Evolutionary conservation across 2,329 filamentous ascomycete genomes (phyloP).

Genomic region (Calonectria leucothoes): DNA sequence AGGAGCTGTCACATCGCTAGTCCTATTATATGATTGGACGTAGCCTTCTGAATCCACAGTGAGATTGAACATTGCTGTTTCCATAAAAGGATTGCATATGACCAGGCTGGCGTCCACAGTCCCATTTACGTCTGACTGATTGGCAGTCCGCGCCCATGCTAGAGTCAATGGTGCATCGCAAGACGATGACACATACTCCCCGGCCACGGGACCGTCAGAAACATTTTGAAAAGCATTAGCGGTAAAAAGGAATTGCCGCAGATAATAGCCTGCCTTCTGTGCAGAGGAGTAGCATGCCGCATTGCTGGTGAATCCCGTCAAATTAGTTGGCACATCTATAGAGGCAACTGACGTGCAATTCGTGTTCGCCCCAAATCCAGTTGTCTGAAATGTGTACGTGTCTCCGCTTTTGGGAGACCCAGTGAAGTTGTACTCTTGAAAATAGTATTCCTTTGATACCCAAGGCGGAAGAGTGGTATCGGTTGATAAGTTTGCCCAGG

Average conservation of each 20-base stretch:
- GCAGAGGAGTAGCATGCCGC: no score
- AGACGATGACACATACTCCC: neutral
- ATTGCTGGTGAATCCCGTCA: no score
- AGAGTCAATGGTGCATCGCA: constrained; percentile 21
- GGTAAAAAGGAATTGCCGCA: no score
- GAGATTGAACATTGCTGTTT: constrained; percentile 49
- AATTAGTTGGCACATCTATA: neutral
- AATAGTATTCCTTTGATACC: constrained; percentile 58
- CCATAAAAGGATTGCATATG: constrained; percentile 39
- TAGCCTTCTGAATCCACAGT: constrained; percentile 41
- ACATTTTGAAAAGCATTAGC: no score
- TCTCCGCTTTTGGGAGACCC: neutral
- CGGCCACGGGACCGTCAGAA: neutral
- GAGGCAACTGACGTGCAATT: constrained; percentile 36
- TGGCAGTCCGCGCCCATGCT: constrained; percentile 36
- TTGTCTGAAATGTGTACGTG: constrained; percentile 31
- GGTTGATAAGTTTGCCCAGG: constrained; percentile 57
- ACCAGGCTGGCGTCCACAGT: constrained; percentile 35
- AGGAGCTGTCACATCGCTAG: constrained; percentile 25
- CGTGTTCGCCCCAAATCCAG: constrained; percentile 40
- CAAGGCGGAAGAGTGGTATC: constrained; percentile 61
- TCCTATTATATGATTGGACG: constrained; percentile 33
- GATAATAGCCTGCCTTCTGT: no score
- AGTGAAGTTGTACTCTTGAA: constrained; percentile 55
- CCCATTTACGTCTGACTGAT: constrained; percentile 9